Conservation (phyloP, 192 early-diverging fungal genomes). For the Backusella sp. region DNA sequence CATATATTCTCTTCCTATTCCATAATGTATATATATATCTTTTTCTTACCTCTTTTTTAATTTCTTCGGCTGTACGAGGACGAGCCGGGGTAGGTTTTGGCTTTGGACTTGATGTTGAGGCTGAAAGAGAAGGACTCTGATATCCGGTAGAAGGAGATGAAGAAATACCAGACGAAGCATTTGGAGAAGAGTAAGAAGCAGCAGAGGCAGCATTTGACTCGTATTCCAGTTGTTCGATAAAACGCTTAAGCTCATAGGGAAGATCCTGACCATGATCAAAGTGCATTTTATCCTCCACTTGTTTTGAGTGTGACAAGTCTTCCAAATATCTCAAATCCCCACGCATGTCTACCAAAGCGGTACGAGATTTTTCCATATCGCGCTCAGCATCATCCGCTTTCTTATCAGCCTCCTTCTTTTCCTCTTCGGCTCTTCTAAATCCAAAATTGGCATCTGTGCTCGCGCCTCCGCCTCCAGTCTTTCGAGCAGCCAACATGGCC, state of each 20-base stretch:
- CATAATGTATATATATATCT: neutral
- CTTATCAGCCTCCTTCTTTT: constrained; percentile 46
- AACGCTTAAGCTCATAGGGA: constrained; percentile 38
- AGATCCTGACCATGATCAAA: constrained; percentile 47
- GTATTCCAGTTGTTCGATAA: constrained; percentile 44
- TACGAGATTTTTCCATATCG: constrained; percentile 41
- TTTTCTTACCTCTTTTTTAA: constrained; percentile 32
- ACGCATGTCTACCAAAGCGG: constrained; percentile 36
- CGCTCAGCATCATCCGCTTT: constrained; percentile 43
- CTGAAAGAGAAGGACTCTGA: neutral
- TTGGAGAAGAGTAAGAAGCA: constrained; percentile 3
- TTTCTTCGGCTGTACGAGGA: constrained; percentile 38
- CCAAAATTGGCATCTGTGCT: constrained; percentile 24
- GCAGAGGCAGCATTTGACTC: constrained; percentile 11
- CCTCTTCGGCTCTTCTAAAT: constrained; percentile 42
- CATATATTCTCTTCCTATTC: neutral
- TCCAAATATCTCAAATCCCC: constrained; percentile 35
- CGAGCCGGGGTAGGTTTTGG: constrained; percentile 9
- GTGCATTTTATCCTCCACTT: constrained; percentile 25
- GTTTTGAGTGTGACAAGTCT: constrained; percentile 10
- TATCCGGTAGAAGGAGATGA: constrained; percentile 1
- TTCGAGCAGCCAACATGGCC: constrained; percentile 53
- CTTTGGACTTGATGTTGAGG: neutral
- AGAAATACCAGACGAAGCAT: neutral
- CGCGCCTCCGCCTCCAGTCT: constrained; percentile 38